Conservation (phyloP, 73 alveolate species). For the Tetrahymena thermophila region DNA sequence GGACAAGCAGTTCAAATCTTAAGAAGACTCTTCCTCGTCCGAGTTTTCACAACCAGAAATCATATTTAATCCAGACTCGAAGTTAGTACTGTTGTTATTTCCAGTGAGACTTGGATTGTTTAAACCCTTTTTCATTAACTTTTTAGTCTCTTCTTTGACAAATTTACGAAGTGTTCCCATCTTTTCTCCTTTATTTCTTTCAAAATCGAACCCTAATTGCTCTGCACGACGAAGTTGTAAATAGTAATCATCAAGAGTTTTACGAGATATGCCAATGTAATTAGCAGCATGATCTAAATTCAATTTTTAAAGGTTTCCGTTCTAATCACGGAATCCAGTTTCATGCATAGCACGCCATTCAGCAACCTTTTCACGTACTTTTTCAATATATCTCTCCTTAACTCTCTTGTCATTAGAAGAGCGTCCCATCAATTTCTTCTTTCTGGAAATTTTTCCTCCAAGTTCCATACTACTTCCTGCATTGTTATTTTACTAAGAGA, state of each 20-base stretch:
- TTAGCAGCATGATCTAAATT: conserved; percentile 41
- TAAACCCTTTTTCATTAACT: neutral
- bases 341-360: neutral
- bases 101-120: neutral
- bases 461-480: neutral
- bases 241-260: conserved; percentile 42
- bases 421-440: neutral
- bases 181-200: conserved; percentile 13
- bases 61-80: neutral
- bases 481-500: neutral
- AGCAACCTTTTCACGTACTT: neutral
- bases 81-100: neutral
- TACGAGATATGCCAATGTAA: conserved; percentile 28
- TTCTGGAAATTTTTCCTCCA: neutral
- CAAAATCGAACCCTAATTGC: conserved; percentile 23
- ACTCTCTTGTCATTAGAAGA: neutral
- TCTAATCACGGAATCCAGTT: neutral
- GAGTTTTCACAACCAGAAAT: neutral
- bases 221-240: conserved; percentile 21
- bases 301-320: conserved; percentile 20
- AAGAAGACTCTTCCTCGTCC: neutral
- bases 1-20: neutral
- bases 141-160: neutral
- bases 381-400: neutral
- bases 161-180: conserved; percentile 36